A percentile compares a stretch with the other conserved stretches of the same genome.
Evolutionary conservation across 2,329 filamentous ascomycete species (phyloP).

Genomic region (Graphiopsis chlorocephala): DNA sequence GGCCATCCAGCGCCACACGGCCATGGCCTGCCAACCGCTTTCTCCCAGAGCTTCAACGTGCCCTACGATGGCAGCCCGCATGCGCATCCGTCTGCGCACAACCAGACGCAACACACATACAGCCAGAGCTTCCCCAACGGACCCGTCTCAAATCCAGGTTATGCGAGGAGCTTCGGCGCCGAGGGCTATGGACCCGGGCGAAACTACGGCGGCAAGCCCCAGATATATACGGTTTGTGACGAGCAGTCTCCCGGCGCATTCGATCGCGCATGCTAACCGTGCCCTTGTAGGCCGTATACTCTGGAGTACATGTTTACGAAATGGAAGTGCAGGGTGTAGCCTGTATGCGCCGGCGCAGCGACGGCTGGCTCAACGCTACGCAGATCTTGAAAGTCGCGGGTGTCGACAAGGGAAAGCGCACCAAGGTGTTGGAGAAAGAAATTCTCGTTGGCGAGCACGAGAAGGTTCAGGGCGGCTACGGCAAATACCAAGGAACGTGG

Average conservation of each 20-base stretch:
- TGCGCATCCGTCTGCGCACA: slow-evolving; percentile 19
- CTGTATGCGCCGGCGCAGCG: slow-evolving; percentile 91
- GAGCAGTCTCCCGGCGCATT: background rate
- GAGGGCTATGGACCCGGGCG: slow-evolving; percentile 26
- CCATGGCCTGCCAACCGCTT: slow-evolving; percentile 10
- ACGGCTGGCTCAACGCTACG: slow-evolving; percentile 96
- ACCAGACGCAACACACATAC: slow-evolving; percentile 24
- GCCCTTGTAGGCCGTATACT: slow-evolving; percentile 72
- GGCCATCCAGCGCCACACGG: slow-evolving; percentile 20
- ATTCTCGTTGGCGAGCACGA: slow-evolving; percentile 95
- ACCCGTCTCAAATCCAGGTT: slow-evolving; percentile 39
- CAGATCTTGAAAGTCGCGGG: slow-evolving; percentile 97
- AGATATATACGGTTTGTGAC: slow-evolving; percentile 49
- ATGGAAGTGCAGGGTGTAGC: slow-evolving; percentile 94
- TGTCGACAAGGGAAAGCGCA: slow-evolving; percentile 95
- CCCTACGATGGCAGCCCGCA: slow-evolving; percentile 27
- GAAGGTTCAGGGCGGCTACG: slow-evolving; percentile 97
- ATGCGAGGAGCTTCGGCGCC: slow-evolving; percentile 33
- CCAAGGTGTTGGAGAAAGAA: slow-evolving; percentile 96
- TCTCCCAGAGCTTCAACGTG: slow-evolving; percentile 28
- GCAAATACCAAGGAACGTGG: slow-evolving; percentile 99
- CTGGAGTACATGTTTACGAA: slow-evolving; percentile 93
- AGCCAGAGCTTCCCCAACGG: slow-evolving; percentile 34
- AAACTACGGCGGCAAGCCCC: slow-evolving; percentile 38
- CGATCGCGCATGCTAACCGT: background rate